Base-by-base conservation (phyloP, 176 grass and related monocot genomes). In the Carex scoparia region DNA sequence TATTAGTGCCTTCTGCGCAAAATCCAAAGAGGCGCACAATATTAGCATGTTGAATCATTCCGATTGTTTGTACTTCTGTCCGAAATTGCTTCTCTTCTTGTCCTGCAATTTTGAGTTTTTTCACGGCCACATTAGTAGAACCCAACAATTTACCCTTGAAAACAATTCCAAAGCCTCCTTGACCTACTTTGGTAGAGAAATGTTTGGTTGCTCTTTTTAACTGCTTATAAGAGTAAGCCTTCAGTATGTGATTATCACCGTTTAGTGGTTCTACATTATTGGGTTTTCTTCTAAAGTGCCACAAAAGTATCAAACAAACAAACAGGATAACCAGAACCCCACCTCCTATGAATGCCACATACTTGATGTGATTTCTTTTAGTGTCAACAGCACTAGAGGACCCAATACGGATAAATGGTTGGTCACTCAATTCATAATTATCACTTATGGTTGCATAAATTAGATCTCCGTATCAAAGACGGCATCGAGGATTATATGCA, bases 1-100 rank as follows among this genome's bases (percentile, higher is more conserved):
- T 89, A 11, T 56, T 88, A 31, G 3, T 58, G 1, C 83, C 72
- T 14, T 88, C 61, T 2, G 89, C 83, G 1, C 88, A 93, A 69
- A 93, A 92, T 10, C 91, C 91, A 19, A 90, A 78, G 1, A 93
- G 84, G 7, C 68, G 64, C 13, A 93, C 88, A 16, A 93, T 86
- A 37, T 93, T 93, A 2, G 57, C 82, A 62, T 93, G 91, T 13
- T 70, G 84, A 44, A 90, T 87, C 8, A 84, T 65, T 19, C 91
- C 91, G 13, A 93, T 59, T 5, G 91, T 93, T 33, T 90, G 88
- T 2, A 93, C 81, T 66, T 93, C 91, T 40, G 88, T 61, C n/a
- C 91, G 55, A 61, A 93, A 90, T 35, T 93, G 91, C 62, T 90
- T 93, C 40, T 93, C 86, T 49, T 72, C 84, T 0, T 90, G 61